A percentile compares a stretch with the other conserved stretches of the same genome.
phyloP scores from a whole-genome alignment of 2,329 filamentous ascomycete genomes.

The Fusarium keratoplasticum region DNA sequence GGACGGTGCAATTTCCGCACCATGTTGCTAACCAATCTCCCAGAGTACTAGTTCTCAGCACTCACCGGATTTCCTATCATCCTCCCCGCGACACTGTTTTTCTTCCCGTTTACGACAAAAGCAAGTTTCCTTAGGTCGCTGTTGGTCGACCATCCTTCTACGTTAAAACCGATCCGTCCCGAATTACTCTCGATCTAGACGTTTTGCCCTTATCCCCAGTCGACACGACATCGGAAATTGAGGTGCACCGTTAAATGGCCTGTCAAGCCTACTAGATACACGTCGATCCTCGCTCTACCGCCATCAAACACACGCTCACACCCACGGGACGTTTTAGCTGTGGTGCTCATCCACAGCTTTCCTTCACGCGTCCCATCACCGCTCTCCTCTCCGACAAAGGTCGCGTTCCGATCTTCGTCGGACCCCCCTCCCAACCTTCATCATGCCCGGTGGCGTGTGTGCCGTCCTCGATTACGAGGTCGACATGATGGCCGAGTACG shows the following conservation, averaged over 20 bases:
- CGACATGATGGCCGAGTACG: constrained; percentile 95
- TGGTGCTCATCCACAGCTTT: constrained; percentile 27
- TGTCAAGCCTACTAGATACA: constrained; percentile 40
- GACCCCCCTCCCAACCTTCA: constrained; percentile 51
- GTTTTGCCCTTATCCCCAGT: constrained; percentile 30
- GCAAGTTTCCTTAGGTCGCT: constrained; percentile 12
- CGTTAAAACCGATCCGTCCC: constrained; percentile 7
- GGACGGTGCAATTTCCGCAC: neutral
- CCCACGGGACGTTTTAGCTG: constrained; percentile 27
- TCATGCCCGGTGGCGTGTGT: constrained; percentile 85
- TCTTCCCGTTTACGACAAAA: constrained; percentile 27
- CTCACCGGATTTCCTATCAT: constrained; percentile 18
- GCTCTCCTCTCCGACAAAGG: constrained; percentile 51
- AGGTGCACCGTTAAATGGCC: constrained; percentile 50
- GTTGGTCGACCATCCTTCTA: constrained; percentile 7
- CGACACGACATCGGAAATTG: constrained; percentile 28
- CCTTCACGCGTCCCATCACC: constrained; percentile 31
- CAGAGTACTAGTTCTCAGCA: constrained; percentile 22
- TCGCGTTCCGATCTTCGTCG: constrained; percentile 55
- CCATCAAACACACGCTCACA: constrained; percentile 4
- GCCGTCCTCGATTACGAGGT: constrained; percentile 97
- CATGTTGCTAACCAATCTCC: constrained; percentile 6
- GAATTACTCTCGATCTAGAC: constrained; percentile 12
- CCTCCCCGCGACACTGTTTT: constrained; percentile 17
- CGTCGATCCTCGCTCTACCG: constrained; percentile 28